phyloP scores from a whole-genome alignment of 768 basidiomycete species.

The Boletus reticuloceps region DNA sequence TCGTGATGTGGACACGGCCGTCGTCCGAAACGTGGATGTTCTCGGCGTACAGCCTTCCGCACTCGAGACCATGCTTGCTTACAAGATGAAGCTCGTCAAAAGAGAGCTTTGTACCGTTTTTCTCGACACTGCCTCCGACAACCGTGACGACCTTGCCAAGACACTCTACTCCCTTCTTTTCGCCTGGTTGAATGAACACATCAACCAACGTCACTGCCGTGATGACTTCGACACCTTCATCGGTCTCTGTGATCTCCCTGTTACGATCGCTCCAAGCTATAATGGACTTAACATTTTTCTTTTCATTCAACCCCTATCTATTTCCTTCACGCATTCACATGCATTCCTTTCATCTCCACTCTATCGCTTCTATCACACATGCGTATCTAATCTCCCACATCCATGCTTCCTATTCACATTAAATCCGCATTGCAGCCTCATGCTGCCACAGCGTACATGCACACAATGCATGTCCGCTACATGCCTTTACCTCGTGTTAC shows the following conservation, averaged over 20 bases:
- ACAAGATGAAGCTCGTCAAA: conserved; percentile 89
- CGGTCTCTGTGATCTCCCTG: conserved; percentile 89
- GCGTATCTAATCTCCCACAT: too few species aligned
- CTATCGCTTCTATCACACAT: too few species aligned
- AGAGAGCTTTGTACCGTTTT: conserved; percentile 98
- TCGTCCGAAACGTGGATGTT: conserved; percentile 82
- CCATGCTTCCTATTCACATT: too few species aligned
- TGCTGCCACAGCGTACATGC: too few species aligned
- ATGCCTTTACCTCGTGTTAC: too few species aligned
- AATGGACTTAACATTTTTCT: too few species aligned
- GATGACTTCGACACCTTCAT: conserved; percentile 93
- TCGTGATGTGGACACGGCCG: conserved; percentile 89
- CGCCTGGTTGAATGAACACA: conserved; percentile 93
- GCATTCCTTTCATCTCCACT: too few species aligned
- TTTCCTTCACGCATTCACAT: too few species aligned
- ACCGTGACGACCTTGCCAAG: conserved; percentile 92
- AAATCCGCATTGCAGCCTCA: too few species aligned
- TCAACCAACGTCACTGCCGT: conserved; percentile 92
- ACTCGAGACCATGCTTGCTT: conserved; percentile 80
- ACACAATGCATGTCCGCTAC: too few species aligned
- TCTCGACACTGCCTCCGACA: conserved; percentile 88
- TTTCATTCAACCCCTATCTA: too few species aligned
- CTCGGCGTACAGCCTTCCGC: conserved; percentile 74
- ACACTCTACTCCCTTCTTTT: conserved; percentile 93
- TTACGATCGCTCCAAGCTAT: too few species aligned